A percentile compares a stretch with the other conserved stretches of the same genome.
Conservation (phyloP, 176 grass and related monocot genomes). For the Aegilops umbellulata region DNA sequence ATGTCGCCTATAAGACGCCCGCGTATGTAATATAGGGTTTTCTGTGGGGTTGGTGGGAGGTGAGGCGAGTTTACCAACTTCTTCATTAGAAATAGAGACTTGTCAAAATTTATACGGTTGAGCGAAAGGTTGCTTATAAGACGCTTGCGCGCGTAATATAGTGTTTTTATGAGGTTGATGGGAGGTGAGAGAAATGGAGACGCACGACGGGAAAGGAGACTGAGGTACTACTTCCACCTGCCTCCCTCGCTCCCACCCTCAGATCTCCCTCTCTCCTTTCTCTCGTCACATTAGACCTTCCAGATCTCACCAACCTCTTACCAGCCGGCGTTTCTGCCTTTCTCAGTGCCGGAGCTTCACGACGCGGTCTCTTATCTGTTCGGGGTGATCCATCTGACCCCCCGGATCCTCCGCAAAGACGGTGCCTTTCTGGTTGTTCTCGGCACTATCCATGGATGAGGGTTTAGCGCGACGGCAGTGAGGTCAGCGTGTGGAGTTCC, state of each 20-base stretch:
- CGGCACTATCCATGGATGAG: slow-evolving; percentile 24
- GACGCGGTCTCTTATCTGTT: slow-evolving; percentile 4
- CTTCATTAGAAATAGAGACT: no score
- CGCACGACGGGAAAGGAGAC: not conserved
- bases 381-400: slow-evolving; percentile 12
- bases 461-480: slow-evolving; percentile 21
- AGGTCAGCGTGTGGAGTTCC: slow-evolving; percentile 17
- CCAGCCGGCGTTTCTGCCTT: slow-evolving; percentile 15
- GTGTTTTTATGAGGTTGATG: no score
- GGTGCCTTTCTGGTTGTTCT: slow-evolving; percentile 32
- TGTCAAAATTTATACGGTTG: no score
- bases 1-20: no score
- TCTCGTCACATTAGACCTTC: slow-evolving; percentile 35
- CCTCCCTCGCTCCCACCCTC: slow-evolving; percentile 1
- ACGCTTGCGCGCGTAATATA: no score
- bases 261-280: slow-evolving; percentile 41
- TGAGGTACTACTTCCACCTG: slow-evolving; percentile 29
- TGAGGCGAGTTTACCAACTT: no score
- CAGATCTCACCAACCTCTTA: slow-evolving; percentile 35
- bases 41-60: no score
- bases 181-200: no score
- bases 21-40: no score
- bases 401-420: slow-evolving; percentile 35
- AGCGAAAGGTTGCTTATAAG: no score
- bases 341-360: slow-evolving; percentile 10